These are phyloP conservation scores for Collariella sp. DNA, from an alignment of 495 filamentous ascomycete species.

Conservation along the genomic window DNA sequence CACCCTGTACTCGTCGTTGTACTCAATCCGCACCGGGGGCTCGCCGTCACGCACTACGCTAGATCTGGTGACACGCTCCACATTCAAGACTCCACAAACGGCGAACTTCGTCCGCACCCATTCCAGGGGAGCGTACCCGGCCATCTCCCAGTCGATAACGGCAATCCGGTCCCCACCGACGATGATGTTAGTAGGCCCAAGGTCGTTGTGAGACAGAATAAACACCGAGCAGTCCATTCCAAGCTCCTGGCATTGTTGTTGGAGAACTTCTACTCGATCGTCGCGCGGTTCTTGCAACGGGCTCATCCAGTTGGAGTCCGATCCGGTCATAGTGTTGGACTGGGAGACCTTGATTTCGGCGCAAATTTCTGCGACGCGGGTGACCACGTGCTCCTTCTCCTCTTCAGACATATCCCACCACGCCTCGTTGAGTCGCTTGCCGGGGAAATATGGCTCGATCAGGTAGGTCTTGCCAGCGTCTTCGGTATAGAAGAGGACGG, in stretches of 20 bases:
- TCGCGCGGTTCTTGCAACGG: neutral
- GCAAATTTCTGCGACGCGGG: neutral
- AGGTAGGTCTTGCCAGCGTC: neutral
- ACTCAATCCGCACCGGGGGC: neutral
- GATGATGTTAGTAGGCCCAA: neutral
- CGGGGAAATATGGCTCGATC: neutral
- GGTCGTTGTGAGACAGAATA: conserved; percentile 1
- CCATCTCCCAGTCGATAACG: conserved; percentile 6
- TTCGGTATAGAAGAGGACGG: neutral
- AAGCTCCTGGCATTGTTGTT: neutral
- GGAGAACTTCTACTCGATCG: neutral
- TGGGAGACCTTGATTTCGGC: neutral
- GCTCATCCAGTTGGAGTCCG: neutral
- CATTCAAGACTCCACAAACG: neutral
- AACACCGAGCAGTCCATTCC: conserved; percentile 4
- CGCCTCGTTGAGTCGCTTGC: conserved; percentile 3
- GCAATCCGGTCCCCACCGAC: neutral
- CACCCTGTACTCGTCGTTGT: neutral
- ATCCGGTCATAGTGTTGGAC: neutral
- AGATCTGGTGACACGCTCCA: neutral
- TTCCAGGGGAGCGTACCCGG: conserved; percentile 5
- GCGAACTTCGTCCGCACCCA: conserved; percentile 11
- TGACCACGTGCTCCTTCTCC: neutral
- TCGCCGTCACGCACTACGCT: neutral
- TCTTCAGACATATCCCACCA: neutral